These are phyloP conservation scores for Malus sylvestris DNA, from an alignment of 306 rosid genomes.

Conservation along the genomic window DNA sequence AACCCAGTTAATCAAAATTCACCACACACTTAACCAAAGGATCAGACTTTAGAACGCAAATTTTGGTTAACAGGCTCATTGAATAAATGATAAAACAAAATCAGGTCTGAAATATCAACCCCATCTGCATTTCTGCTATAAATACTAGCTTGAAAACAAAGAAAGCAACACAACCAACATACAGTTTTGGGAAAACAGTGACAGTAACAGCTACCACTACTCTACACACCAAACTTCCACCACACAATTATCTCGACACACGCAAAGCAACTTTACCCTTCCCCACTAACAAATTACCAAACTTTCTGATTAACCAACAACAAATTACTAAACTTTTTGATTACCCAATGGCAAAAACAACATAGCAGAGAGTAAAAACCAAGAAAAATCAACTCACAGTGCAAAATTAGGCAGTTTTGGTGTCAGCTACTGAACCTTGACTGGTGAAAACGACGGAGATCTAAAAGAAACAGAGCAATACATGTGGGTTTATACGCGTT, in stretches of 20 bases:
- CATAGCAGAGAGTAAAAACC: neutral
- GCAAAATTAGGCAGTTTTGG: slow-evolving; percentile 18
- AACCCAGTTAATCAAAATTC: neutral
- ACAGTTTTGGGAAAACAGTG: slow-evolving; percentile 7
- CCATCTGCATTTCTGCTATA: slow-evolving; percentile 10
- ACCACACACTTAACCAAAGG: neutral
- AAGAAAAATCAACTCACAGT: slow-evolving; percentile 20
- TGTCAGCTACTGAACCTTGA: slow-evolving; percentile 26
- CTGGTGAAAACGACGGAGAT: slow-evolving; percentile 46
- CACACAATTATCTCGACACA: neutral
- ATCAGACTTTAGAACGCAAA: neutral
- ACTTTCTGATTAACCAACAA: neutral
- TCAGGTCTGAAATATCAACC: neutral
- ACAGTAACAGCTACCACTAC: slow-evolving; percentile 6
- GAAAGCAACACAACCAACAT: slow-evolving; percentile 4
- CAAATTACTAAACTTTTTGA: slow-evolving; percentile 6
- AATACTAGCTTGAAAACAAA: slow-evolving; percentile 2
- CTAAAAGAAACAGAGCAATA: slow-evolving; percentile 49
- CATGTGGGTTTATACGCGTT: slow-evolving; percentile 47
- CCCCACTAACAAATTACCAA: slow-evolving; percentile 10
- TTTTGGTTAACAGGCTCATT: slow-evolving; percentile 12
- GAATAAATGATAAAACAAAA: neutral
- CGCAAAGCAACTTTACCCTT: slow-evolving; percentile 4
- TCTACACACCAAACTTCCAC: slow-evolving; percentile 18
- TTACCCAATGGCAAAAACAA: neutral